Conservation (phyloP, 169 alveolate genomes). For the Cyclospora cayetanensis region DNA sequence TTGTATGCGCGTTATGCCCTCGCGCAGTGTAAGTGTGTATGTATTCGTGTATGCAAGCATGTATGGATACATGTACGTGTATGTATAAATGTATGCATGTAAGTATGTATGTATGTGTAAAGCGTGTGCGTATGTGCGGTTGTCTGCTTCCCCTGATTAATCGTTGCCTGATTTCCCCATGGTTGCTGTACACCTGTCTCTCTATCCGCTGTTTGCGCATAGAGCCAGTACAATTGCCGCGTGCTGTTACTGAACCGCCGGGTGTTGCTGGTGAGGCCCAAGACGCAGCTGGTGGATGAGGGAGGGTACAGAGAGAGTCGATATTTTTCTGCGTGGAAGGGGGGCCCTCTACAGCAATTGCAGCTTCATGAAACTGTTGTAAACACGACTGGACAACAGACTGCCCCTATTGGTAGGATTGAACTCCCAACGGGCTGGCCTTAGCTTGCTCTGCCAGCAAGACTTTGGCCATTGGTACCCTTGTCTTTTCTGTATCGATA, state of each 20-base stretch:
- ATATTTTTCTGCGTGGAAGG: conserved; percentile 88
- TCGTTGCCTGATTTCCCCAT: background rate
- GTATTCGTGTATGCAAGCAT: too few relatives aligned
- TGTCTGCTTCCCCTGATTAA: background rate
- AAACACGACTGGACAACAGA: conserved; percentile 75
- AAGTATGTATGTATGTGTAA: background rate
- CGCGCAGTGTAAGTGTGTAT: too few relatives aligned
- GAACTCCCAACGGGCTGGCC: too few relatives aligned
- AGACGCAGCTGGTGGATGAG: conserved; percentile 85
- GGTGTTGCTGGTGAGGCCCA: conserved; percentile 88
- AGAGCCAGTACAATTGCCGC: conserved; percentile 84
- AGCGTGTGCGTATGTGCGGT: background rate
- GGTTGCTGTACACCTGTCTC: background rate
- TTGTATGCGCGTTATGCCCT: too few relatives aligned
- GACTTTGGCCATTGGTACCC: too few relatives aligned
- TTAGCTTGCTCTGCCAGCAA: too few relatives aligned
- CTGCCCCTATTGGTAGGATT: conserved; percentile 80
- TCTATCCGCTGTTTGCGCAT: background rate
- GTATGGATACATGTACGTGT: background rate
- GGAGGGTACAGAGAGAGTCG: conserved; percentile 90
- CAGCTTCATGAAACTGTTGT: conserved; percentile 75
- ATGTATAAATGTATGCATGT: background rate
- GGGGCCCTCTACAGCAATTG: conserved; percentile 73
- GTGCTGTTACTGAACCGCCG: conserved; percentile 79
- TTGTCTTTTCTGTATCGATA: too few relatives aligned